A percentile compares a stretch with the other conserved stretches of the same genome.
Conservation (phyloP, 352 stramenopile species). For the Phytophthora ramorum region DNA sequence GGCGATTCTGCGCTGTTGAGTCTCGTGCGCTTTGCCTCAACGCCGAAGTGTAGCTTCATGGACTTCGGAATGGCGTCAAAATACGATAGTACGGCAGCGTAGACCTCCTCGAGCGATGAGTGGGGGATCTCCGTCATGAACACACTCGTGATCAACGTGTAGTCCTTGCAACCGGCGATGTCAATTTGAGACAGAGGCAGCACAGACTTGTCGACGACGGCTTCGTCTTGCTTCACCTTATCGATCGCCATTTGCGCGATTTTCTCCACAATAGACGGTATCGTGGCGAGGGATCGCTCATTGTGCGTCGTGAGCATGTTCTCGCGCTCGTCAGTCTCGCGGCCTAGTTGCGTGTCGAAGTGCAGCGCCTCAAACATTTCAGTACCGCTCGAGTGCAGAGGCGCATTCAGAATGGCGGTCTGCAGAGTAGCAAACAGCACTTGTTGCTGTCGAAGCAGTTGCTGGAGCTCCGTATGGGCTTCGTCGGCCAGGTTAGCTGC, state of each 20-base stretch:
- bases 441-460: slow-evolving; percentile 43
- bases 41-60: slow-evolving; percentile 38
- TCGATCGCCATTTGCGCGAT: slow-evolving; percentile 31
- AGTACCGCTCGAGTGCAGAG: slow-evolving; percentile 34
- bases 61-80: slow-evolving; percentile 32
- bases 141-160: slow-evolving; percentile 41
- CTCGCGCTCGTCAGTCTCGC: slow-evolving; percentile 19
- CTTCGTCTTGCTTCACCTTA: slow-evolving; percentile 21
- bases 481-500: slow-evolving; percentile 10
- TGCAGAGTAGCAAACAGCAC: slow-evolving; percentile 43
- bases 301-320: slow-evolving; percentile 33
- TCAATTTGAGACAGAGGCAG: slow-evolving; percentile 41
- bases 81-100: slow-evolving; percentile 31
- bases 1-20: slow-evolving; percentile 24
- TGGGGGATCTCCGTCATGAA: slow-evolving; percentile 48
- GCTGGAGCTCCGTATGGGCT: slow-evolving; percentile 28
- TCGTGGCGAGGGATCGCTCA: slow-evolving; percentile 25
- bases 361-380: slow-evolving; percentile 42
- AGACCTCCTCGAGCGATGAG: slow-evolving; percentile 34
- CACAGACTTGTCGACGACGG: slow-evolving; percentile 8
- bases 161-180: slow-evolving; percentile 35
- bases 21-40: slow-evolving; percentile 21
- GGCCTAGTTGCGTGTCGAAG: slow-evolving; percentile 34
- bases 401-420: slow-evolving; percentile 32
- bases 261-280: slow-evolving; percentile 33